A percentile compares a stretch with the other conserved stretches of the same genome.
Conservation (phyloP, 2,329 filamentous ascomycete genomes). For the Trichophyton schoenleinii region DNA sequence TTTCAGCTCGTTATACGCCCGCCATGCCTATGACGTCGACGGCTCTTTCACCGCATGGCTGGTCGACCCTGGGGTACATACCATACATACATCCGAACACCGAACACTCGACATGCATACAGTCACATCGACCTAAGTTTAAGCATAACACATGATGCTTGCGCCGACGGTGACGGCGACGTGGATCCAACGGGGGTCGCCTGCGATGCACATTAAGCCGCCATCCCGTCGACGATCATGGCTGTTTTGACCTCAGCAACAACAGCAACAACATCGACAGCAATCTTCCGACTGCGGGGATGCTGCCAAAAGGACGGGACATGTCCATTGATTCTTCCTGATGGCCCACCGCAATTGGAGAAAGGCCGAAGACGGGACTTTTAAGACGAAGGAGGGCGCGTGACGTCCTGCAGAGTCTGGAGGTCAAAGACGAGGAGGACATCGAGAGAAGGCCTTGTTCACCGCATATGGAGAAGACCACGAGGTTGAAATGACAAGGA, state of each 20-base stretch:
- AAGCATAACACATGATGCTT: constrained; percentile 1
- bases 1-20: background rate
- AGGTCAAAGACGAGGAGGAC: background rate
- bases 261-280: too few relatives aligned
- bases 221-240: background rate
- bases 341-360: too few relatives aligned
- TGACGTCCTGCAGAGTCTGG: background rate
- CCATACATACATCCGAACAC: background rate
- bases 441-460: too few relatives aligned
- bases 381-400: background rate
- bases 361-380: background rate
- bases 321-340: too few relatives aligned
- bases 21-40: background rate
- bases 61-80: background rate
- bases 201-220: background rate
- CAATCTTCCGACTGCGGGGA: too few relatives aligned
- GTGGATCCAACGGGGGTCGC: background rate
- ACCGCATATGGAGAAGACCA: background rate
- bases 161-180: background rate
- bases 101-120: background rate
- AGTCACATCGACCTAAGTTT: background rate
- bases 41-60: background rate
- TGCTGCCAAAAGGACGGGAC: background rate
- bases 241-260: background rate
- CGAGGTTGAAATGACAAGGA: background rate